Conservation (phyloP, 2,329 filamentous ascomycete genomes). For the Neoscytalidium dimidiatum region DNA sequence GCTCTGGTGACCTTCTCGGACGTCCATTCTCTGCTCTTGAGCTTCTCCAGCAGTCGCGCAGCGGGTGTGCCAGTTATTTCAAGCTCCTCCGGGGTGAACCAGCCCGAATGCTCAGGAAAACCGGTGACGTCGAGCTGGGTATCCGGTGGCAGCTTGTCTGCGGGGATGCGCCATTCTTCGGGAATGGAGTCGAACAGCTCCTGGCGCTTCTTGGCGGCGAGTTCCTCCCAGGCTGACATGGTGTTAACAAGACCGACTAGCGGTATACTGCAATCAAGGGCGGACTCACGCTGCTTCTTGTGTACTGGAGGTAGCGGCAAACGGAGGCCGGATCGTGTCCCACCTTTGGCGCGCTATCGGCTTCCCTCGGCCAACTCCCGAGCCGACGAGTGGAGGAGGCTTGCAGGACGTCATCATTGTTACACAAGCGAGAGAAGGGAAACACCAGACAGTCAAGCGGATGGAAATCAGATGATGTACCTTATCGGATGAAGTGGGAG, state of each 20-base stretch:
- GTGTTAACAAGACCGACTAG: neutral
- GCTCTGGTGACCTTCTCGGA: slow-evolving; percentile 54
- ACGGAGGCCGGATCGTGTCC: neutral
- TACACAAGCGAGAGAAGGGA: neutral
- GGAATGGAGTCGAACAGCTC: slow-evolving; percentile 23
- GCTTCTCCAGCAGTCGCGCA: slow-evolving; percentile 41
- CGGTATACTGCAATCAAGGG: neutral
- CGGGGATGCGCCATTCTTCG: slow-evolving; percentile 18
- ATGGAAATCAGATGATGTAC: neutral
- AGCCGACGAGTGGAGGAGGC: neutral
- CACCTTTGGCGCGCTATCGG: slow-evolving; percentile 18
- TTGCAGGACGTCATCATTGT: neutral
- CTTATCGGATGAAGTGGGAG: too few relatives aligned
- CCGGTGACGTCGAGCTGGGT: slow-evolving; percentile 57
- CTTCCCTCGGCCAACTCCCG: slow-evolving; percentile 4
- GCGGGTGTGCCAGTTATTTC: slow-evolving; percentile 51
- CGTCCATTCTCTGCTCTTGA: slow-evolving; percentile 49
- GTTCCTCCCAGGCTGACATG: slow-evolving; percentile 31
- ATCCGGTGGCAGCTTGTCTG: slow-evolving; percentile 53
- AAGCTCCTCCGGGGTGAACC: slow-evolving; percentile 58
- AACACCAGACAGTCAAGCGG: neutral
- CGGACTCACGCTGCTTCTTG: neutral
- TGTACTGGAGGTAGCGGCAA: neutral
- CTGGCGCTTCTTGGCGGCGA: slow-evolving; percentile 35
- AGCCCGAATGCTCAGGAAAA: slow-evolving; percentile 59